Evolutionary conservation across 2,329 filamentous ascomycete genomes (phyloP), one percentile per base, ranked within the genome.

Genomic region (Berkeleyomyces basicola): DNA sequence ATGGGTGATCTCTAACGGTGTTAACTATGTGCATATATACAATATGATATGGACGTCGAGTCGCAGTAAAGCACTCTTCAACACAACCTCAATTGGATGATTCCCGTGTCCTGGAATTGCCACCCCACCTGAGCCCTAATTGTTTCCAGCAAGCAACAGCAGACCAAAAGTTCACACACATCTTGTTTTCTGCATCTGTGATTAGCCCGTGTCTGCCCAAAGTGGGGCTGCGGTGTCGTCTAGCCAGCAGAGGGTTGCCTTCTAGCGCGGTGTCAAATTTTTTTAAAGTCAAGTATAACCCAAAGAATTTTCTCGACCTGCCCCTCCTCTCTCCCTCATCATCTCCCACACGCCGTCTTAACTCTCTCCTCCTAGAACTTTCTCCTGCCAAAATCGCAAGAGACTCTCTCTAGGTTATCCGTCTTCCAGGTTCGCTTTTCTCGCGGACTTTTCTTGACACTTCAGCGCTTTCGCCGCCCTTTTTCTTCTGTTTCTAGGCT

Each of bases 401-500:
- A 73, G 70, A 69, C 71, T 71, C 73, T 73, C 73, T 79, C 77
- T 80, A 78, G 75, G 64, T 65, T 67, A 47, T 64, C 31, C 37
- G 55, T 49, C 42, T 43, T 7, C 31, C 46, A 43, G 58, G 63
- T 65, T 65, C 61, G 63, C 63, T 44, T 57, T 43, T 16, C 58
- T 16, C 63, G 57, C 63, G 60, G 42, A 61, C 70, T 74, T 71
- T 71, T 72, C 73, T 71, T 70, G 68, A 68, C 63, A 68, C 63
- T 67, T 65, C 68, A 66, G 69, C 70, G 69, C 73, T 73, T 69
- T 70, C 74, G 71, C 68, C 72, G 73, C 68, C 69, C 66, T 69
- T 70, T 71, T 70, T 67, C 66, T 67, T 65, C 37, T 60, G 61
- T 72, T 72, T 77, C 79, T 84, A 83, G 86, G 81, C 90, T 83